Percentiles rank a stretch among this genome's conserved stretches.
Evolutionary conservation across 176 grass and related monocot species (phyloP).

Genomic region (Thinopyrum elongatum): DNA sequence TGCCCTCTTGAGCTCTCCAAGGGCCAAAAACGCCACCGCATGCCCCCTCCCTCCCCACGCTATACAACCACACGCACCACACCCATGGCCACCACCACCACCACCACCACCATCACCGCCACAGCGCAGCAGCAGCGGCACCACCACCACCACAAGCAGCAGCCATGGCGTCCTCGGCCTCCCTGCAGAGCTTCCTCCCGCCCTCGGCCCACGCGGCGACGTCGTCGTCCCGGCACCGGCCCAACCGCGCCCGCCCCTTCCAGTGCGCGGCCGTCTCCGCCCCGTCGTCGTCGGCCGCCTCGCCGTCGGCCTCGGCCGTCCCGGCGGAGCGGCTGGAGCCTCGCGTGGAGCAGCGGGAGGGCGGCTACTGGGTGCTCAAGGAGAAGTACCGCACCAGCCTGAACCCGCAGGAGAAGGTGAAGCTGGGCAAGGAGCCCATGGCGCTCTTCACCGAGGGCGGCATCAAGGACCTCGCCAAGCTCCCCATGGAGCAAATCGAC

Average conservation of each 20-base stretch:
- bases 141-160: background rate
- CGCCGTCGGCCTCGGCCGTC: background rate
- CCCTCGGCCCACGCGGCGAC: constrained; percentile 20
- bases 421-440: constrained; percentile 93
- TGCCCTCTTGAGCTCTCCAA: constrained; percentile 50
- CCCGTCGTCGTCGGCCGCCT: background rate
- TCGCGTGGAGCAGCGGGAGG: constrained; percentile 63
- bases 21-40: constrained; percentile 29
- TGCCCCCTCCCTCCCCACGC: constrained; percentile 33
- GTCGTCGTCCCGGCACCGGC: background rate
- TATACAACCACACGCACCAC: constrained; percentile 50
- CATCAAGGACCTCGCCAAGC: constrained; percentile 64
- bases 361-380: constrained; percentile 82
- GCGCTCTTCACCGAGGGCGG: constrained; percentile 67
- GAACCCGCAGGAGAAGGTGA: constrained; percentile 95
- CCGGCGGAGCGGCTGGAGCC: constrained; percentile 50
- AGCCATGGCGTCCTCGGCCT: constrained; percentile 71
- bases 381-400: constrained; percentile 72
- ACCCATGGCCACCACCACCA: constrained; percentile 40
- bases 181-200: constrained; percentile 60
- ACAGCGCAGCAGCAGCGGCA: background rate
- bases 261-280: constrained; percentile 10
- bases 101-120: background rate
- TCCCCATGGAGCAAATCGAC: constrained; percentile 74
- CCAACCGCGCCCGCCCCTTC: background rate